Evolutionary conservation across 495 filamentous ascomycete species (phyloP).

Genomic region (Staphylotrichum tortipilum): DNA sequence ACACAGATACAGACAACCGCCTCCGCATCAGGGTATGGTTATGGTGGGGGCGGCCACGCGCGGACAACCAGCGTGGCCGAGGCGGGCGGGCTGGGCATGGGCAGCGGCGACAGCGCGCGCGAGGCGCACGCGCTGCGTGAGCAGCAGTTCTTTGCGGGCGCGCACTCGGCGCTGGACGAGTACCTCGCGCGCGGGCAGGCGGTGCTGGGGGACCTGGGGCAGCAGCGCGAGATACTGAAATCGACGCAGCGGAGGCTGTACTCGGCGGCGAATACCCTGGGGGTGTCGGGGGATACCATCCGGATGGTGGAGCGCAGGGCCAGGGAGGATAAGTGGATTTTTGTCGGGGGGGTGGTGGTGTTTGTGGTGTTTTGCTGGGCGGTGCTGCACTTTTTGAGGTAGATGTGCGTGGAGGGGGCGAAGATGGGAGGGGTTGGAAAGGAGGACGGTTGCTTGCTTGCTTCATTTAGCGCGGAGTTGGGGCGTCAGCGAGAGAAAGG

Average conservation of each 20-base stretch:
- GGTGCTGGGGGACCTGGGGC: conserved; percentile 76
- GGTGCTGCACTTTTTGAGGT: conserved; percentile 75
- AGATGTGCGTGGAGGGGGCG: no score
- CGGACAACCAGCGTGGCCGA: conserved; percentile 22
- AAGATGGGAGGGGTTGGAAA: not conserved
- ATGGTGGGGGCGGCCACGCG: conserved; percentile 22
- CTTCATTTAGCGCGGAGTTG: conserved; percentile 19
- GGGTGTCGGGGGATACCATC: conserved; percentile 91
- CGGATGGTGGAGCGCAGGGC: conserved; percentile 89
- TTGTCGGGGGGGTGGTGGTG: conserved; percentile 76
- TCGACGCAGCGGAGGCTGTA: conserved; percentile 85
- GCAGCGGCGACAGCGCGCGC: conserved; percentile 51
- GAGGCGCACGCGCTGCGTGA: conserved; percentile 85
- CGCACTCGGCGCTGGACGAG: conserved; percentile 78
- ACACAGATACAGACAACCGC: conserved; percentile 8
- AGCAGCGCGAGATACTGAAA: conserved; percentile 92
- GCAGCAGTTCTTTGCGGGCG: conserved; percentile 72
- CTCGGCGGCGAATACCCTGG: conserved; percentile 86
- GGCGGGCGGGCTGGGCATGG: conserved; percentile 40
- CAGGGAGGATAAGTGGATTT: conserved; percentile 96
- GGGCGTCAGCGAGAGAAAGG: not conserved
- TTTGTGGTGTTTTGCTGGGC: conserved; percentile 91
- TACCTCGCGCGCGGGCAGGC: conserved; percentile 86
- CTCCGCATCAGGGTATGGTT: conserved; percentile 20
- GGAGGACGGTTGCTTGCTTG: not conserved